Conservation (phyloP, 2,329 filamentous ascomycete species). For the Fusarium pininemorale region DNA sequence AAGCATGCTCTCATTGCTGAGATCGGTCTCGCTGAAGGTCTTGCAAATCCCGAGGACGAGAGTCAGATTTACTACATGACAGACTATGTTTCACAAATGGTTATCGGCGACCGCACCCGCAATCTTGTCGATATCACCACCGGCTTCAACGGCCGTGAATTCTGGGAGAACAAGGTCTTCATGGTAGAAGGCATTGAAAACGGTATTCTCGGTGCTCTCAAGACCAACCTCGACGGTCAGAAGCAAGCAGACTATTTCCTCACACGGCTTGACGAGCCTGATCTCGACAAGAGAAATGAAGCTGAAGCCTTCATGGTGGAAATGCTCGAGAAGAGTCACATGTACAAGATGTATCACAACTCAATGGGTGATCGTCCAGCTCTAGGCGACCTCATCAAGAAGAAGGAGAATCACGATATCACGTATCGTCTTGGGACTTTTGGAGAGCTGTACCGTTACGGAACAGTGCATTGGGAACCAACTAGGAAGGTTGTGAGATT, state of each 20-base stretch:
- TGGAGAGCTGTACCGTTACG: constrained; percentile 48
- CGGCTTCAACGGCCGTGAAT: constrained; percentile 46
- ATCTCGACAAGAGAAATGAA: constrained; percentile 36
- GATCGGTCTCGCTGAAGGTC: constrained; percentile 45
- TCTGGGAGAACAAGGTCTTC: constrained; percentile 46
- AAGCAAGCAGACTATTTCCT: constrained; percentile 46
- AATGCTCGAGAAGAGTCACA: constrained; percentile 47
- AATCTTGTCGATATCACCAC: constrained; percentile 45
- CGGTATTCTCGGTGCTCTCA: constrained; percentile 46
- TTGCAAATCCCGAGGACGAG: constrained; percentile 21
- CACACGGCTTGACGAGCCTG: constrained; percentile 45
- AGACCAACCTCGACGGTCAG: constrained; percentile 41
- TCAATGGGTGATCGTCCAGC: constrained; percentile 44
- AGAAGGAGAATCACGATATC: constrained; percentile 38
- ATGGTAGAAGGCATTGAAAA: constrained; percentile 46
- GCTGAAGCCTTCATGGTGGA: constrained; percentile 47
- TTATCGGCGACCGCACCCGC: constrained; percentile 46
- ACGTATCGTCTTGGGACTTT: constrained; percentile 47
- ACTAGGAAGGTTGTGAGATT: constrained; percentile 41
- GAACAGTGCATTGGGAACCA: constrained; percentile 48
- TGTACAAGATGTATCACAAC: constrained; percentile 52
- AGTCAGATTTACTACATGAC: constrained; percentile 44
- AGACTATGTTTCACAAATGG: constrained; percentile 51
- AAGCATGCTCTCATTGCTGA: constrained; percentile 43
- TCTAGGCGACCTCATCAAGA: constrained; percentile 47